Evolutionary conservation across 106 monocot genomes (phyloP).

Genomic region (Alisma plantagoaquatica): DNA sequence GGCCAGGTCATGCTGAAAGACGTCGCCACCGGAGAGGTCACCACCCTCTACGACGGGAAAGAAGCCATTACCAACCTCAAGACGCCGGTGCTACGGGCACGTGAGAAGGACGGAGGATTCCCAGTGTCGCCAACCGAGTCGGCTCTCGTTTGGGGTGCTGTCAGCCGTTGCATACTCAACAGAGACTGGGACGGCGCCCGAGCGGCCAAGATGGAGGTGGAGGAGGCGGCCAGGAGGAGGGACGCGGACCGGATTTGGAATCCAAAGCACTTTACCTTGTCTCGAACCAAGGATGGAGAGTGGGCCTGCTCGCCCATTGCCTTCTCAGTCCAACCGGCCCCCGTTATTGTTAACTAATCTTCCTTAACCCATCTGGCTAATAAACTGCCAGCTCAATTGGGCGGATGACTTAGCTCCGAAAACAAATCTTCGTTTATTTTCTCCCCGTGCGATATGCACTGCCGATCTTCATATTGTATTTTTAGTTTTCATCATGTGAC

Average conservation of each 20-base stretch:
- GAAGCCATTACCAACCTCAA: constrained; percentile 54
- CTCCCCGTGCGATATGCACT: too few species aligned
- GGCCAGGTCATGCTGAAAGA: constrained; percentile 72
- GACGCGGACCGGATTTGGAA: constrained; percentile 39
- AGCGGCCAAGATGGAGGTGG: constrained; percentile 49
- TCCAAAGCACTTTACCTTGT: constrained; percentile 58
- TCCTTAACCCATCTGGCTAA: too few species aligned
- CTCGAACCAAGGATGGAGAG: constrained; percentile 41
- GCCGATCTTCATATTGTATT: too few species aligned
- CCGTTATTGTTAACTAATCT: too few species aligned
- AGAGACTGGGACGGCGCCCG: constrained; percentile 76
- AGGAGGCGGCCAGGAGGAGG: constrained; percentile 60
- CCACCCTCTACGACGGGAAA: constrained; percentile 54
- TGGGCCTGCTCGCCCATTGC: constrained; percentile 78
- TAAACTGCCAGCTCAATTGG: too few species aligned
- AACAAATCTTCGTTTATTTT: too few species aligned
- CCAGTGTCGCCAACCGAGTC: constrained; percentile 45
- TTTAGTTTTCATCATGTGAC: too few species aligned
- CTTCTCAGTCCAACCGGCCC: constrained; percentile 45
- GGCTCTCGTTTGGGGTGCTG: constrained; percentile 61
- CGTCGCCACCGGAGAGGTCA: constrained; percentile 34
- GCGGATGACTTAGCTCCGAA: too few species aligned
- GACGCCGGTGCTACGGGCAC: constrained; percentile 46
- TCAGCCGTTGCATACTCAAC: constrained; percentile 49
- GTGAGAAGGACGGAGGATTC: constrained; percentile 50